Conservation (phyloP, 441 rosid genomes). For the Iberis amara region DNA sequence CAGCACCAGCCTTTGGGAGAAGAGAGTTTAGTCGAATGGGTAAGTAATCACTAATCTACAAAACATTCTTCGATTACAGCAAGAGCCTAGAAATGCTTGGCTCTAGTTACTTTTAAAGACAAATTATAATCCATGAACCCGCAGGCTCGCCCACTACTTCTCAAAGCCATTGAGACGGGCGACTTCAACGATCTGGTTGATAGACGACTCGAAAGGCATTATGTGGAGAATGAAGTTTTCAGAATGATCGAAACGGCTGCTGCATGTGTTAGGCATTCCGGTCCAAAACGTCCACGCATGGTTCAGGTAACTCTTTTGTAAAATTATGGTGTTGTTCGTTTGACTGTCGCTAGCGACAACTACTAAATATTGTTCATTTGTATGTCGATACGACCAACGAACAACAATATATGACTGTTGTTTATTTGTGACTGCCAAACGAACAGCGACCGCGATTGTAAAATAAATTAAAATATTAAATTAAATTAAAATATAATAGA, state of each 20-base stretch:
- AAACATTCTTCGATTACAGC: neutral
- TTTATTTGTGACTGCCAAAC: too few relatives aligned
- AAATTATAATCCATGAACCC: constrained; percentile 10
- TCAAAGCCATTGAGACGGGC: constrained; percentile 56
- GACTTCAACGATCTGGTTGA: constrained; percentile 52
- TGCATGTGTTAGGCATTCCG: constrained; percentile 78
- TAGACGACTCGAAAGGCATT: constrained; percentile 50
- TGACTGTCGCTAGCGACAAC: too few relatives aligned
- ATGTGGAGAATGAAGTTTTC: constrained; percentile 58
- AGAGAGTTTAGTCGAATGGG: constrained; percentile 85
- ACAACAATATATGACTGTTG: too few relatives aligned
- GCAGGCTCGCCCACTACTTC: constrained; percentile 74
- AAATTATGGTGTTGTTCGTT: too few relatives aligned
- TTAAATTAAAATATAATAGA: too few relatives aligned
- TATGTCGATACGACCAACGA: too few relatives aligned
- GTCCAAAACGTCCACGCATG: constrained; percentile 78
- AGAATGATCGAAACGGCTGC: constrained; percentile 82
- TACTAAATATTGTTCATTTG: too few relatives aligned
- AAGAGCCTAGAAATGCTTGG: neutral
- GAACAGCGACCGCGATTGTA: too few relatives aligned
- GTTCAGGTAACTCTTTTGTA: constrained; percentile 49
- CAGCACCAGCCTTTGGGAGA: constrained; percentile 64
- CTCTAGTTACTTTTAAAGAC: neutral
- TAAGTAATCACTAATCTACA: constrained; percentile 28
- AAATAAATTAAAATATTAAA: too few relatives aligned